Percentiles rank a stretch among this genome's conserved stretches.
Conservation (phyloP, 768 basidiomycete genomes). For the Psilocybe subaeruginosa region DNA sequence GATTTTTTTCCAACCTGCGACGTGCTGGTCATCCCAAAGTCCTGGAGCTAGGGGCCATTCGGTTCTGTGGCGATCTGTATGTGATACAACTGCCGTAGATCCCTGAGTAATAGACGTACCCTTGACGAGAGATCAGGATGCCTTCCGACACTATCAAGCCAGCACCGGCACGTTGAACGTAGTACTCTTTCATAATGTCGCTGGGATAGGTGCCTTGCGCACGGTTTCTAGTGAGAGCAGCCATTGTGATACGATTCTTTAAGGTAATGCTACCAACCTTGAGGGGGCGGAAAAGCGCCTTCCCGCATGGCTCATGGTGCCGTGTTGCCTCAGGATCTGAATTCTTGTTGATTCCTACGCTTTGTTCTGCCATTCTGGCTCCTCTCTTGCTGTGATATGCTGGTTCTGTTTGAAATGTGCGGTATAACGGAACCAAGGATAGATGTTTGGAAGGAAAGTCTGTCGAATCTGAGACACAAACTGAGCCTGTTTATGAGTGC, state of each 20-base stretch:
- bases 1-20: slow-evolving; percentile 44
- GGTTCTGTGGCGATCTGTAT: slow-evolving; percentile 25
- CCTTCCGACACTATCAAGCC: slow-evolving; percentile 42
- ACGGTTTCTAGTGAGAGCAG: slow-evolving; percentile 41
- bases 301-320: neutral
- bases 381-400: neutral
- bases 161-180: slow-evolving; percentile 39
- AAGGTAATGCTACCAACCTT: slow-evolving; percentile 34
- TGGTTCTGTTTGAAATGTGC: too few relatives aligned
- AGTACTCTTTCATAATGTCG: slow-evolving; percentile 37
- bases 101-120: slow-evolving; percentile 24
- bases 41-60: slow-evolving; percentile 45
- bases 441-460: neutral
- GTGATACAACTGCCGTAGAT: too few relatives aligned
- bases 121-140: slow-evolving; percentile 39
- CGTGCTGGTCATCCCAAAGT: slow-evolving; percentile 45
- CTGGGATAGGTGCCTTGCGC: slow-evolving; percentile 35
- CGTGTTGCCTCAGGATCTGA: neutral
- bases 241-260: slow-evolving; percentile 38
- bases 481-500: too few relatives aligned
- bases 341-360: neutral
- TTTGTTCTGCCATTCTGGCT: neutral
- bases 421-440: neutral
- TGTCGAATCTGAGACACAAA: too few relatives aligned
- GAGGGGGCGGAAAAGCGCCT: slow-evolving; percentile 26